A percentile compares a stretch with the other conserved stretches of the same genome.
These are phyloP conservation scores for Dendrobium huoshanense DNA, from an alignment of 106 monocot genomes.

Conservation along the genomic window DNA sequence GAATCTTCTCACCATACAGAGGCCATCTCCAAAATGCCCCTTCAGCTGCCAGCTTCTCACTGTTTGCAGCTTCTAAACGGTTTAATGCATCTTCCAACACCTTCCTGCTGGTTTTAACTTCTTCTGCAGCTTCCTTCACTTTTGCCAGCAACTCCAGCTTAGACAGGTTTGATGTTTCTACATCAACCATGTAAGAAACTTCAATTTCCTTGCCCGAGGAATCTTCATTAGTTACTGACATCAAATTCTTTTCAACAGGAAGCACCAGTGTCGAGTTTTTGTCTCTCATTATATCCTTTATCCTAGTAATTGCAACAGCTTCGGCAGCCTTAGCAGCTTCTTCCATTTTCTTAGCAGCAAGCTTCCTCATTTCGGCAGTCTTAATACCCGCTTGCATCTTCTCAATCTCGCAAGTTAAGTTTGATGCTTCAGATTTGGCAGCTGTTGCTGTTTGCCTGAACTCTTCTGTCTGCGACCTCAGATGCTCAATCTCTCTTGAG, in stretches of 20 bases:
- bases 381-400: conserved; percentile 40
- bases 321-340: conserved; percentile 68
- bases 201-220: conserved; percentile 43
- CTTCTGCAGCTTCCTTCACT: conserved; percentile 49
- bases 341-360: conserved; percentile 81
- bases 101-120: conserved; percentile 45
- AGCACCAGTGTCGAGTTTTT: conserved; percentile 18
- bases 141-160: conserved; percentile 32
- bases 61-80: conserved; percentile 49
- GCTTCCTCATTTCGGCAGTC: conserved; percentile 45
- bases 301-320: conserved; percentile 43
- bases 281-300: conserved; percentile 36
- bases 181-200: conserved; percentile 24
- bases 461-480: conserved; percentile 58
- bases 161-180: conserved; percentile 48
- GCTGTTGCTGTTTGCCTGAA: conserved; percentile 45
- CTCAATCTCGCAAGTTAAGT: conserved; percentile 48
- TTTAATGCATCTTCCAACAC: conserved; percentile 55
- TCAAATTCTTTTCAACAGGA: conserved; percentile 40
- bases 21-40: conserved; percentile 62
- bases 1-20: conserved; percentile 49
- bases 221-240: conserved; percentile 41
- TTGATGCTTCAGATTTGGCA: conserved; percentile 44
- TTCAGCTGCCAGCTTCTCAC: conserved; percentile 57
- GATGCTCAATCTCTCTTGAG: conserved; percentile 45